These are phyloP conservation scores for Ilyonectria robusta DNA, from an alignment of 2,329 filamentous ascomycete genomes.

Conservation along the genomic window DNA sequence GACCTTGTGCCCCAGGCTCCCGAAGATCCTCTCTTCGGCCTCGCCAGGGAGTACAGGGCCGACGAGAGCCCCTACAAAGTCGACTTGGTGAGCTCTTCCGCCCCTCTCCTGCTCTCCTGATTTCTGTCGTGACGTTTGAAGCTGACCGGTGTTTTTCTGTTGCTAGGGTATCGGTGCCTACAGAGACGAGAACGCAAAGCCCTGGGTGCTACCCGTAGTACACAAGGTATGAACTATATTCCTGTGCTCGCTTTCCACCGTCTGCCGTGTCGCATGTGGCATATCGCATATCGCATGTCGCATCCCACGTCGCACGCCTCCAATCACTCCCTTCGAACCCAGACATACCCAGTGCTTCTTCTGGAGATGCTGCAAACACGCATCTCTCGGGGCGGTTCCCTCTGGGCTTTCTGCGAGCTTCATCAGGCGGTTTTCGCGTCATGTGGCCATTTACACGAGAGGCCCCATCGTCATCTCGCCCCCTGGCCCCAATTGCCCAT, in stretches of 20 bases:
- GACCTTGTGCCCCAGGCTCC: conserved; percentile 89
- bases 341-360: conserved; percentile 16
- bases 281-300: conserved; percentile 20
- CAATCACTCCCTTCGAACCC: conserved; percentile 26
- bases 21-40: conserved; percentile 93
- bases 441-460: conserved; percentile 37
- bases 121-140: conserved; percentile 15
- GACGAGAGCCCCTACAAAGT: conserved; percentile 87
- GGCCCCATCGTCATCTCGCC: conserved; percentile 32
- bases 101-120: background rate
- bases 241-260: conserved; percentile 20
- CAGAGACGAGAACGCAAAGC: conserved; percentile 94
- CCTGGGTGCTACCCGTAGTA: conserved; percentile 96
- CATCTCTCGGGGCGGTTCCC: conserved; percentile 29
- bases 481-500: conserved; percentile 34
- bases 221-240: conserved; percentile 79
- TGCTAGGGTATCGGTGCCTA: conserved; percentile 87
- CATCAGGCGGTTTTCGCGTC: conserved; percentile 37
- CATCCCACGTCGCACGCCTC: conserved; percentile 17
- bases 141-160: conserved; percentile 30
- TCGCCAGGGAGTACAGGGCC: conserved; percentile 89
- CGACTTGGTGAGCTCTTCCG: conserved; percentile 79
- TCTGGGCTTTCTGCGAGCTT: conserved; percentile 25
- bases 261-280: conserved; percentile 29
- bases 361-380: conserved; percentile 21